Evolutionary conservation across 768 basidiomycete species (phyloP).

Genomic region (Rubroboletus pulcherrimus): DNA sequence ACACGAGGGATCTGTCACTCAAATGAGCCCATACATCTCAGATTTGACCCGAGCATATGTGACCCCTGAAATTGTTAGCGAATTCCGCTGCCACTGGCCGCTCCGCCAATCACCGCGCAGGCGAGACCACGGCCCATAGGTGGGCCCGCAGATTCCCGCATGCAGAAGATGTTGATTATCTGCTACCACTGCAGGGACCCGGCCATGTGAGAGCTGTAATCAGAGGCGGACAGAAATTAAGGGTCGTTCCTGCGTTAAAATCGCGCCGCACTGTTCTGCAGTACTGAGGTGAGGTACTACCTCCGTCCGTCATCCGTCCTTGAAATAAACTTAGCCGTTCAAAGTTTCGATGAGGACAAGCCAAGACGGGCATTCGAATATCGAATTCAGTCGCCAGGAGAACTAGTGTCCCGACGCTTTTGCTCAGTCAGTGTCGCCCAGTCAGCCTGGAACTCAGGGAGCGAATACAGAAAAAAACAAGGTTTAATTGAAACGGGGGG

Average conservation of each 20-base stretch:
- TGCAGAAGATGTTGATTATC: background rate
- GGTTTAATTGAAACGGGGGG: background rate
- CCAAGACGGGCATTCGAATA: background rate
- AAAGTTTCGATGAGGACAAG: conserved; percentile 8
- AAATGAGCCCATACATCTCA: conserved; percentile 28
- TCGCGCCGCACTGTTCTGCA: background rate
- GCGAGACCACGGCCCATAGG: background rate
- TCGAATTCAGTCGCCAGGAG: conserved; percentile 9
- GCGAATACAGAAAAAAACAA: background rate
- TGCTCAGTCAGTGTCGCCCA: background rate
- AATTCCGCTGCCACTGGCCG: conserved; percentile 1
- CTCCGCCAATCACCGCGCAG: conserved; percentile 5
- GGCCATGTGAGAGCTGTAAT: background rate
- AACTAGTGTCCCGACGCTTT: conserved; percentile 6
- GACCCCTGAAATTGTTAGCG: conserved; percentile 22
- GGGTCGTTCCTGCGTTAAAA: background rate
- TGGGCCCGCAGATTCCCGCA: background rate
- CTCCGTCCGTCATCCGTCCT: background rate
- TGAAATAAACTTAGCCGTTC: conserved; percentile 10
- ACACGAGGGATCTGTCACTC: conserved; percentile 14
- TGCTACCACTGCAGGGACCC: too few species aligned
- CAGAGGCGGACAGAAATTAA: background rate
- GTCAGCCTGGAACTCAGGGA: background rate
- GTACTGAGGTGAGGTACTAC: background rate
- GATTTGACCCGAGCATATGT: conserved; percentile 20